Percentiles rank a stretch among this genome's conserved stretches.
Evolutionary conservation across 2,329 filamentous ascomycete genomes (phyloP).

Genomic region (Coccinonectria pachysandricola): DNA sequence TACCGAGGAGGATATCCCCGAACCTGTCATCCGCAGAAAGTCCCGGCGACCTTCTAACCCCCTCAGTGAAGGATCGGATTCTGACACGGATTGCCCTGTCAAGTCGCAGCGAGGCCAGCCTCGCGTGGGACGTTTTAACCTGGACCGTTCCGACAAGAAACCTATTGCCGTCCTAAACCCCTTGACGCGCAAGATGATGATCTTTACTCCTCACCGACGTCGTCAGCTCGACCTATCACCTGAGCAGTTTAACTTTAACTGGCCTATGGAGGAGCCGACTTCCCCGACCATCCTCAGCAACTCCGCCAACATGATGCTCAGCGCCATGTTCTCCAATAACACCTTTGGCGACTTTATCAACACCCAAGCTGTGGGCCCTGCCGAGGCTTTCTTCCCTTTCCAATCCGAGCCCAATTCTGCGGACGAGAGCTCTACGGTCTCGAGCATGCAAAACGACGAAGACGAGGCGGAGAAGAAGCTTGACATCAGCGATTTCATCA

Average conservation of each 20-base stretch:
- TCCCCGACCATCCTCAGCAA: constrained; percentile 55
- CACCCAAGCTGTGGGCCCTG: constrained; percentile 59
- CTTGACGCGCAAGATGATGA: constrained; percentile 50
- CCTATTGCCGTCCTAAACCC: constrained; percentile 50
- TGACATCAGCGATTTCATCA: constrained; percentile 63
- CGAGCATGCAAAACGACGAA: constrained; percentile 36
- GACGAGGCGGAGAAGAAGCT: constrained; percentile 56
- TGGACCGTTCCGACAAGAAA: constrained; percentile 44
- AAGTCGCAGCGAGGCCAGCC: constrained; percentile 41
- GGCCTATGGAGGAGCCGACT: constrained; percentile 30
- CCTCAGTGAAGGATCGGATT: constrained; percentile 36
- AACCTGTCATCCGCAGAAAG: constrained; percentile 38
- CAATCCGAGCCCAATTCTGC: constrained; percentile 47
- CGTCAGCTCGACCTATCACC: constrained; percentile 42
- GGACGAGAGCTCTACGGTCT: constrained; percentile 34
- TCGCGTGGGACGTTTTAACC: constrained; percentile 42
- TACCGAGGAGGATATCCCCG: constrained; percentile 48
- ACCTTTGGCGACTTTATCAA: constrained; percentile 47
- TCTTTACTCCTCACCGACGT: constrained; percentile 45
- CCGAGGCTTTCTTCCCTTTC: constrained; percentile 67
- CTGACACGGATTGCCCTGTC: constrained; percentile 37
- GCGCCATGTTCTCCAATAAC: constrained; percentile 52
- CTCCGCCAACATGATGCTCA: constrained; percentile 68
- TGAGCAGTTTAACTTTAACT: constrained; percentile 43
- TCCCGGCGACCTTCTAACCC: constrained; percentile 30